These are phyloP conservation scores for Globisporangium cystogenes DNA, from an alignment of 352 stramenopile genomes.

Conservation along the genomic window DNA sequence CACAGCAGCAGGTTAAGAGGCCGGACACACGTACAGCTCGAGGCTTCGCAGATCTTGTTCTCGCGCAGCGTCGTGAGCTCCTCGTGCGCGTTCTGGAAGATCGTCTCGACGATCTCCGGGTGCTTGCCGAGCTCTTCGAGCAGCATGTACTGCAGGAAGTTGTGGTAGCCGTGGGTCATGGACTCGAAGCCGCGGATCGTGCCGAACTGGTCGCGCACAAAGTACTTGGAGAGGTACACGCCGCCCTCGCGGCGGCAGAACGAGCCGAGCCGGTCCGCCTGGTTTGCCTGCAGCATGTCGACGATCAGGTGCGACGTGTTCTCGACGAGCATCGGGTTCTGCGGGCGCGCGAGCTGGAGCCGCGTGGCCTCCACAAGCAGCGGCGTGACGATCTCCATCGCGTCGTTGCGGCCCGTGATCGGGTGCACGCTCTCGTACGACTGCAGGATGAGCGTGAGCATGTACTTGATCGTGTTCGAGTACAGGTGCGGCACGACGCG, in stretches of 20 bases:
- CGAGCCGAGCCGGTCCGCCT: conserved; percentile 74
- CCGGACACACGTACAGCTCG: conserved; percentile 33
- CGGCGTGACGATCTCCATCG: conserved; percentile 78
- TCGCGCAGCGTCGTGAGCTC: conserved; percentile 53
- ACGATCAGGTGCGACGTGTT: conserved; percentile 77
- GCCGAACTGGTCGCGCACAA: conserved; percentile 85
- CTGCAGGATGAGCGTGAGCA: conserved; percentile 84
- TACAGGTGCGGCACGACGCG: conserved; percentile 79
- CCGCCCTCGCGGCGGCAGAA: conserved; percentile 78
- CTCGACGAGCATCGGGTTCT: conserved; percentile 57
- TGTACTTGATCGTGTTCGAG: conserved; percentile 88
- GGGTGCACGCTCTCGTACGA: conserved; percentile 87
- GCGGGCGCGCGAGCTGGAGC: conserved; percentile 21
- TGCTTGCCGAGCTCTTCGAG: conserved; percentile 82
- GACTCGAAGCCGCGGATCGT: conserved; percentile 85
- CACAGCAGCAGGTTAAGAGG: neutral
- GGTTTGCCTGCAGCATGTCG: conserved; percentile 85
- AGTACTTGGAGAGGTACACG: conserved; percentile 86
- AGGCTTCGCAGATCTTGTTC: conserved; percentile 40
- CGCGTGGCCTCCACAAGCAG: conserved; percentile 51
- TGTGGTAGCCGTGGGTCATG: conserved; percentile 88
- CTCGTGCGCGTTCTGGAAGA: conserved; percentile 63
- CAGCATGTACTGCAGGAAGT: conserved; percentile 88
- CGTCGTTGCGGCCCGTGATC: conserved; percentile 82
- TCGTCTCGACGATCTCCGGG: conserved; percentile 47